Percentiles rank a stretch among this genome's conserved stretches.
These are phyloP conservation scores for Pichia sp. DNA, from an alignment of 1,139 yeast species.

Conservation along the genomic window DNA sequence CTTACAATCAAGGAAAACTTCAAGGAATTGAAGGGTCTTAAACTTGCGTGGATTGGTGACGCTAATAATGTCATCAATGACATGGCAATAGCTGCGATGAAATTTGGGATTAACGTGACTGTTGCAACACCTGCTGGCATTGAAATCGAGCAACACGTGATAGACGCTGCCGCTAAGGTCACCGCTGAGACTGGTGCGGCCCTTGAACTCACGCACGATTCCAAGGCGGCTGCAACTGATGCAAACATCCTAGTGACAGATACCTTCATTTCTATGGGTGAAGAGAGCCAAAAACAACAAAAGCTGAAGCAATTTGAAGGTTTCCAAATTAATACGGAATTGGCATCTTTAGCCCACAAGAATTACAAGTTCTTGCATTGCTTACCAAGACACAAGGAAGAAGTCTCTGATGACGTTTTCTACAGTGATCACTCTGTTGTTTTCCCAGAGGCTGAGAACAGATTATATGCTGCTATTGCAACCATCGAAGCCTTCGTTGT, in stretches of 20 bases:
- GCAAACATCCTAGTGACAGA: conserved; percentile 92
- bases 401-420: conserved; percentile 88
- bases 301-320: conserved; percentile 79
- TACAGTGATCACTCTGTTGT: conserved; percentile 80
- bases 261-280: conserved; percentile 98
- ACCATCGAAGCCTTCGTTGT: conserved; percentile 84
- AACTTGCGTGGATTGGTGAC: conserved; percentile 94
- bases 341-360: conserved; percentile 57
- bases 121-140: conserved; percentile 78
- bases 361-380: conserved; percentile 88
- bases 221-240: conserved; percentile 58
- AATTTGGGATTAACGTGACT: conserved; percentile 74
- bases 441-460: conserved; percentile 92
- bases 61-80: conserved; percentile 94
- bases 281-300: conserved; percentile 67
- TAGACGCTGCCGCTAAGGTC: conserved; percentile 45
- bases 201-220: conserved; percentile 65
- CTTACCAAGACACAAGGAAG: conserved; percentile 90
- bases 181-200: conserved; percentile 44
- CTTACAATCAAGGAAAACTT: conserved; percentile 79
- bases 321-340: conserved; percentile 68
- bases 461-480: conserved; percentile 94
- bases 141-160: conserved; percentile 53
- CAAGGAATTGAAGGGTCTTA: conserved; percentile 52
- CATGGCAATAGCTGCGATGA: conserved; percentile 83